Evolutionary conservation across 148 eudicot species (phyloP).

Genomic region (Simmondsia chinensis): DNA sequence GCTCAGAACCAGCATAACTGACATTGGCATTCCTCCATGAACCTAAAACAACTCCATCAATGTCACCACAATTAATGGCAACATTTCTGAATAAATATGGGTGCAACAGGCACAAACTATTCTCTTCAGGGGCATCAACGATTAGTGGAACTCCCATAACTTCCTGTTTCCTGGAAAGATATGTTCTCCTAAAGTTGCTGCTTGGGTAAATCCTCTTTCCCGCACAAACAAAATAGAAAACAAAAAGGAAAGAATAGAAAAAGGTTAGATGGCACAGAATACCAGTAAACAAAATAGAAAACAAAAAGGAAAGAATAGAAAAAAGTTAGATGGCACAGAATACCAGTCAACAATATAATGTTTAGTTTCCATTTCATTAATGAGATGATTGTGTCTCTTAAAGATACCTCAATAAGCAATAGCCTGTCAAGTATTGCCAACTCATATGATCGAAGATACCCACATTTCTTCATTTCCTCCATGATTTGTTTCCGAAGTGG

Average conservation of each 20-base stretch:
- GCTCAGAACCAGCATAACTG: conserved; percentile 23
- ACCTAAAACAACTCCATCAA: conserved; percentile 90
- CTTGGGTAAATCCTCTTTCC: conserved; percentile 83
- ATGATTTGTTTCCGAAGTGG: conserved; percentile 64
- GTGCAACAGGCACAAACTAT: conserved; percentile 29
- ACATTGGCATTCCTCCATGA: conserved; percentile 56
- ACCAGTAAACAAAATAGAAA: conserved; percentile 7
- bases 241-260: conserved; percentile 26
- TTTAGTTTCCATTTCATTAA: too few species aligned
- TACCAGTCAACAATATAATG: too few species aligned
- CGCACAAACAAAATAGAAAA: conserved; percentile 13
- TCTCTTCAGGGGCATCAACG: conserved; percentile 26
- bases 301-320: not conserved
- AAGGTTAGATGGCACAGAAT: conserved; percentile 7
- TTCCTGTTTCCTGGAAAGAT: conserved; percentile 29
- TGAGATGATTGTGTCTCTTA: too few species aligned
- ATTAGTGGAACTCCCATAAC: conserved; percentile 19
- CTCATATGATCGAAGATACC: conserved; percentile 70
- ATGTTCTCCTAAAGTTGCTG: conserved; percentile 68
- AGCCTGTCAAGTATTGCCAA: conserved; percentile 59
- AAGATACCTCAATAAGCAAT: conserved; percentile 75
- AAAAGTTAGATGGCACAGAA: too few species aligned
- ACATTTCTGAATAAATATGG: conserved; percentile 28
- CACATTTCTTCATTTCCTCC: conserved; percentile 60
- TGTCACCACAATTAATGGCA: conserved; percentile 61